These are phyloP conservation scores for Ajuga reptans DNA, from an alignment of 305 asterid species.

Conservation along the genomic window DNA sequence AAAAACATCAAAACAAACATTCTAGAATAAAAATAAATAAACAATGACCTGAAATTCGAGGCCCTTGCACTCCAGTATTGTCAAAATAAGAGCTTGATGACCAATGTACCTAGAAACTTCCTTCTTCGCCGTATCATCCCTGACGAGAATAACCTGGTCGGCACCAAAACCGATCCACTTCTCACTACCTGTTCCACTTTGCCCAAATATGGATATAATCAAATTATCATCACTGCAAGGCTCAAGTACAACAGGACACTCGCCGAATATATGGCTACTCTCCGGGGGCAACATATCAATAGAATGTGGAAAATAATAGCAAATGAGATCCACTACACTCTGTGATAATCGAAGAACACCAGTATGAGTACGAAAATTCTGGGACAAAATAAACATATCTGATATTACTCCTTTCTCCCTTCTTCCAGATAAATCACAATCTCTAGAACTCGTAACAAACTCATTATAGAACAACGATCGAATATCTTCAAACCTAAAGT, in stretches of 20 bases:
- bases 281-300: constrained; percentile 51
- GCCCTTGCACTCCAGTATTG: constrained; percentile 72
- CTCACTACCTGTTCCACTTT: constrained; percentile 29
- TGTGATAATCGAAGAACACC: constrained; percentile 66
- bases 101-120: constrained; percentile 44
- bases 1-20: background rate
- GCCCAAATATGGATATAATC: constrained; percentile 47
- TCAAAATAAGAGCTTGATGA: constrained; percentile 49
- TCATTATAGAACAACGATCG: constrained; percentile 52
- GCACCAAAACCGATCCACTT: constrained; percentile 63
- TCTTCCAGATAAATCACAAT: constrained; percentile 20
- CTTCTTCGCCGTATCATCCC: constrained; percentile 39
- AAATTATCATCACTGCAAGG: constrained; percentile 53
- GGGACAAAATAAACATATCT: constrained; percentile 38
- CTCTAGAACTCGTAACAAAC: constrained; percentile 35
- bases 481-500: constrained; percentile 65
- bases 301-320: constrained; percentile 48
- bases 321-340: constrained; percentile 56
- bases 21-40: background rate
- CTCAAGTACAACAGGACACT: constrained; percentile 55
- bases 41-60: constrained; percentile 61
- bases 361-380: constrained; percentile 62
- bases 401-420: constrained; percentile 46
- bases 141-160: constrained; percentile 59
- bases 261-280: constrained; percentile 57